Percentiles rank a stretch among this genome's conserved stretches.
phyloP scores from a whole-genome alignment of 345 rosid genomes.

The Nephelium lappaceum region DNA sequence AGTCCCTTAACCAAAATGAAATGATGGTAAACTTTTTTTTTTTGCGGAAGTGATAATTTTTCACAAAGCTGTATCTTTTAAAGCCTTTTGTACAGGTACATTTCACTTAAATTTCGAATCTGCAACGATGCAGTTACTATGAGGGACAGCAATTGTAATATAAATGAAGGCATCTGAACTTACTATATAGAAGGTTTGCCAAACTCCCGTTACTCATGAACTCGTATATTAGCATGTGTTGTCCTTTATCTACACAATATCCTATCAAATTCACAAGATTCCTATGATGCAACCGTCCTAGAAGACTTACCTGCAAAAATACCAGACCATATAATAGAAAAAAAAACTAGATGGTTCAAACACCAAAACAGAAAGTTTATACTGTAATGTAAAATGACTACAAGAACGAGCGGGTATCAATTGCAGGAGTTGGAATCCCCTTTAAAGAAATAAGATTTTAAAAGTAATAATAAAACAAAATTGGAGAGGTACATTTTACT shows the following conservation, averaged over 20 bases:
- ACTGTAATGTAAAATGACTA: background rate
- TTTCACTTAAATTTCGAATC: background rate
- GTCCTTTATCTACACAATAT: constrained; percentile 84
- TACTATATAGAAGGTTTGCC: constrained; percentile 75
- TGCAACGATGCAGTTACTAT: background rate
- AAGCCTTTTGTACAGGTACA: background rate
- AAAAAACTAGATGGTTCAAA: background rate
- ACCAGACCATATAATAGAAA: constrained; percentile 15
- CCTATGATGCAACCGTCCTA: constrained; percentile 94
- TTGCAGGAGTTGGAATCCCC: background rate
- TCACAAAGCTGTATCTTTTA: background rate
- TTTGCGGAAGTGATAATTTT: background rate
- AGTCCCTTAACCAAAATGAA: background rate
- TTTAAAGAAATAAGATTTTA: background rate
- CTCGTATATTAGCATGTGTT: constrained; percentile 79
- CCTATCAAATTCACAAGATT: constrained; percentile 95
- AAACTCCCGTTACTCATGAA: constrained; percentile 98
- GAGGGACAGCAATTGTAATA: background rate
- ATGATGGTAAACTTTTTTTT: background rate
- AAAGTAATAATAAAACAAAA: background rate
- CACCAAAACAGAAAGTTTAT: background rate
- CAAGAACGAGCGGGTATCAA: background rate
- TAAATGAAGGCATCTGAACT: constrained; percentile 33
- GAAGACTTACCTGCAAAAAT: constrained; percentile 67
- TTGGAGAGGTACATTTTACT: background rate